These are phyloP conservation scores for Ceratocystis harringtonii DNA, from an alignment of 2,329 filamentous ascomycete genomes.

Conservation along the genomic window DNA sequence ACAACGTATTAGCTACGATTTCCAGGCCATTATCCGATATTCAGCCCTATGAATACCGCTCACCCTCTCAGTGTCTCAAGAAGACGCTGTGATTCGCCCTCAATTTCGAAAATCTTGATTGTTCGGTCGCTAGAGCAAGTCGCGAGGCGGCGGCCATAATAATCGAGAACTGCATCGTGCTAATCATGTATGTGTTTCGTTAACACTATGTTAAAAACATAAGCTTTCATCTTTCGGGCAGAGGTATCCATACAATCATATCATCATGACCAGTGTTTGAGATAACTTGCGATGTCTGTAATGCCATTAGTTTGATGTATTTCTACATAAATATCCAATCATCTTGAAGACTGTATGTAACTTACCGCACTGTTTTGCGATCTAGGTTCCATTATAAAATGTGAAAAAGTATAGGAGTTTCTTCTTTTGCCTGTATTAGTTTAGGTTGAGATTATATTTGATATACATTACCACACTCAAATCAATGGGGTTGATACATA, in stretches of 20 bases:
- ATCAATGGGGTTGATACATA: background rate
- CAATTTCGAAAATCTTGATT: slow-evolving; percentile 98
- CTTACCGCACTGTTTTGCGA: slow-evolving; percentile 4
- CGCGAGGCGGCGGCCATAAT: slow-evolving; percentile 89
- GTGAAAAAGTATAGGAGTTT: background rate
- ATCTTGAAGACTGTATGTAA: slow-evolving; percentile 14
- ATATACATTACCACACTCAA: background rate
- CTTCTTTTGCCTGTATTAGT: background rate
- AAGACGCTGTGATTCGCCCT: slow-evolving; percentile 78
- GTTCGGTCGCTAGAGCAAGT: slow-evolving; percentile 97
- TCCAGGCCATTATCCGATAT: background rate
- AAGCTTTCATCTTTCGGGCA: background rate
- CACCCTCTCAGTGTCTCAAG: slow-evolving; percentile 92
- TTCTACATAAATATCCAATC: background rate
- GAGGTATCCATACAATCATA: slow-evolving; percentile 73
- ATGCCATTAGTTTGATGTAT: slow-evolving; percentile 22
- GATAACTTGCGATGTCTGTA: slow-evolving; percentile 31
- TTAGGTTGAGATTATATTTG: background rate
- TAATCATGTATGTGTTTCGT: slow-evolving; percentile 25
- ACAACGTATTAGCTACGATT: background rate
- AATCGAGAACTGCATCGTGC: slow-evolving; percentile 98
- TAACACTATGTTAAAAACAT: background rate
- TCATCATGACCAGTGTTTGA: slow-evolving; percentile 62
- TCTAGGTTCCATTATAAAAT: background rate
- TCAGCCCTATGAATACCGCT: slow-evolving; percentile 19